Base-by-base conservation (phyloP, 345 rosid genomes). In the Moricandia moricandioides region DNA sequence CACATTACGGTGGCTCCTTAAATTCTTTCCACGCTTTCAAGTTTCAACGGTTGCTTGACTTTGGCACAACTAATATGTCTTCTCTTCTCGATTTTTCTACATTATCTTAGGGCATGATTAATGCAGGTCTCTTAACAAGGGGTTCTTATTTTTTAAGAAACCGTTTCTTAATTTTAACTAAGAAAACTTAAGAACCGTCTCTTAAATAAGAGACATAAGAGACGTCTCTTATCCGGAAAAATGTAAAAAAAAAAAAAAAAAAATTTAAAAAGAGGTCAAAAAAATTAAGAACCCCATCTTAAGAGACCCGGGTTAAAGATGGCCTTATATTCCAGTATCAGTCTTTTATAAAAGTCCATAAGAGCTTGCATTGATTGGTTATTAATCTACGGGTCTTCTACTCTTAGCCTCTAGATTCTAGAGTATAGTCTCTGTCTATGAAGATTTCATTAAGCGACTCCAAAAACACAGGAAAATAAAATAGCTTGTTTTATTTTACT, bases 11-110 rank as follows among this genome's bases (percentile, higher is more conserved):
- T 77, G 72, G 80, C 67, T 77, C 12, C 17, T 65, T 2, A 78
- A 71, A 71, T 65, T 72, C 52, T 21, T n/a, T 71, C 52, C 43
- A 70, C 34, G 69, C 70, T 77, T 77, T 29, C 68, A 58, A 35
- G 72, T 71, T 60, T 65, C 77, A 78, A 71, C 65, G 58, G 69
- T 65, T 60, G 57, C 33, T 72, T 72, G 81, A 78, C 73, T 78
- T 78, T 71, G 49, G 17, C n/a, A 35, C 47, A 33, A n/a, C 47
- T 63, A 54, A 13, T 54, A 13, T 54, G 62, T 55, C 39, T 31
- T 8, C 40, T 33, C 30, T 2, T 76, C 11, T 31, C 56, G 43
- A 43, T 56, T 43, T 77, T 70, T 76, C 75, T 76, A 1, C 31
- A 29, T 29, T 1, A 27, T 27, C 39, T n/a, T n/a, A n/a, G n/a